A percentile compares a stretch with the other conserved stretches of the same genome.
Evolutionary conservation across 257 asterid species (phyloP).

Genomic region (Primulina tabacum): DNA sequence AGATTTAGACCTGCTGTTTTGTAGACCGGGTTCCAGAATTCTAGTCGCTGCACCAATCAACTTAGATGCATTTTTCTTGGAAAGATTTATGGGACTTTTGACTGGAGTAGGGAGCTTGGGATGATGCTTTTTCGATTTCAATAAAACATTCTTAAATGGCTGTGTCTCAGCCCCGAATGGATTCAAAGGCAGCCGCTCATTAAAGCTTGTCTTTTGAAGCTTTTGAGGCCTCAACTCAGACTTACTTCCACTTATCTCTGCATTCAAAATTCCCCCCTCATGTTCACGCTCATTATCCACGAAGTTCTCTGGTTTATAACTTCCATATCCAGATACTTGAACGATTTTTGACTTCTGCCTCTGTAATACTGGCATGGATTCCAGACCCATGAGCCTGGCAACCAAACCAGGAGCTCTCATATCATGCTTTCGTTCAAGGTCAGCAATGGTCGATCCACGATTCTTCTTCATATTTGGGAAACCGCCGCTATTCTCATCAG

Average conservation of each 20-base stretch:
- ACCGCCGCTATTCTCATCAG: constrained; percentile 91
- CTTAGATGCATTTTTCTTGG: constrained; percentile 61
- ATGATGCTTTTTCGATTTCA: constrained; percentile 63
- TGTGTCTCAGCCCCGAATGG: constrained; percentile 57
- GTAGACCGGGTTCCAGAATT: constrained; percentile 89
- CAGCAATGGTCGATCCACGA: constrained; percentile 31
- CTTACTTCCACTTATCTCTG: constrained; percentile 46
- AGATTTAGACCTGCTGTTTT: constrained; percentile 46
- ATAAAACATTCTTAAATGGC: constrained; percentile 57
- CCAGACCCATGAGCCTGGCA: constrained; percentile 97
- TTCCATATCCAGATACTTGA: constrained; percentile 28
- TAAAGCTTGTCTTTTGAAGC: constrained; percentile 70
- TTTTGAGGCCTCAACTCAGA: constrained; percentile 77
- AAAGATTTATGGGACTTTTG: constrained; percentile 59
- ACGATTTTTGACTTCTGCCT: constrained; percentile 45
- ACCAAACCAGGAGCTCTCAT: constrained; percentile 73
- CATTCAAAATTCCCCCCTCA: constrained; percentile 33
- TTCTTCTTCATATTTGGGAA: constrained; percentile 53
- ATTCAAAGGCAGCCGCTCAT: constrained; percentile 49
- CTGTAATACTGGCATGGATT: constrained; percentile 66
- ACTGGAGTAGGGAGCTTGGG: constrained; percentile 62
- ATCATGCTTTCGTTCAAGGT: constrained; percentile 42
- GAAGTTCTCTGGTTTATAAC: constrained; percentile 25
- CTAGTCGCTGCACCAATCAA: constrained; percentile 78
- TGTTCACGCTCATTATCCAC: constrained; percentile 19